Evolutionary conservation across 2,329 filamentous ascomycete species (phyloP).

Genomic region (Pezicula carpinea): DNA sequence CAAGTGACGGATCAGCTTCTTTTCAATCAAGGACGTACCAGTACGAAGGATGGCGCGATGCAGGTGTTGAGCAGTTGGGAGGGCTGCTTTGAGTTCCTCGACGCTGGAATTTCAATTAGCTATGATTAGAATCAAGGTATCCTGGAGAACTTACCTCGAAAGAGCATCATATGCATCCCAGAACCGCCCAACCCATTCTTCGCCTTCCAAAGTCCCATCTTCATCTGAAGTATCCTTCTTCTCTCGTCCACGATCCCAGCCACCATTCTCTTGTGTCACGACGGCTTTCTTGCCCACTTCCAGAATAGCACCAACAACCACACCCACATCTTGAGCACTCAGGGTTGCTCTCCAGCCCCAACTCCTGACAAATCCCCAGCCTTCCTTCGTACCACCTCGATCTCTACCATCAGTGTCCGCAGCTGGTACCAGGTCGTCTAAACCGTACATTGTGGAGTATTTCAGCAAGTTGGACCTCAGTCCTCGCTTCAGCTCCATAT

Average conservation of each 20-base stretch:
- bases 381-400: constrained; percentile 72
- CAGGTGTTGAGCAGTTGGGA: constrained; percentile 82
- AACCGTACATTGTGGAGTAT: constrained; percentile 87
- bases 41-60: constrained; percentile 91
- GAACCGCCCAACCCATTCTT: constrained; percentile 64
- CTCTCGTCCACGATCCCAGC: constrained; percentile 31
- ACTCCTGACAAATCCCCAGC: constrained; percentile 94
- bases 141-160: constrained; percentile 50
- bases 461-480: constrained; percentile 81
- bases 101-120: constrained; percentile 52
- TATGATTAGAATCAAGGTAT: constrained; percentile 29
- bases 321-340: constrained; percentile 89
- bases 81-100: constrained; percentile 67
- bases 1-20: constrained; percentile 89
- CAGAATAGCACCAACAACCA: constrained; percentile 84
- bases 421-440: constrained; percentile 87
- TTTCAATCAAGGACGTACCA: constrained; percentile 84
- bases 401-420: constrained; percentile 67
- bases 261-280: constrained; percentile 19
- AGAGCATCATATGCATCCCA: constrained; percentile 71
- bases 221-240: constrained; percentile 41
- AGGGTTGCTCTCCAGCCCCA: constrained; percentile 98
- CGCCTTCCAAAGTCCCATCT: constrained; percentile 42
- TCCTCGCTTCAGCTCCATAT: constrained; percentile 90
- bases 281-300: constrained; percentile 68